phyloP scores from a whole-genome alignment of 2,329 filamentous ascomycete species.

The Penicillium oxalicum region DNA sequence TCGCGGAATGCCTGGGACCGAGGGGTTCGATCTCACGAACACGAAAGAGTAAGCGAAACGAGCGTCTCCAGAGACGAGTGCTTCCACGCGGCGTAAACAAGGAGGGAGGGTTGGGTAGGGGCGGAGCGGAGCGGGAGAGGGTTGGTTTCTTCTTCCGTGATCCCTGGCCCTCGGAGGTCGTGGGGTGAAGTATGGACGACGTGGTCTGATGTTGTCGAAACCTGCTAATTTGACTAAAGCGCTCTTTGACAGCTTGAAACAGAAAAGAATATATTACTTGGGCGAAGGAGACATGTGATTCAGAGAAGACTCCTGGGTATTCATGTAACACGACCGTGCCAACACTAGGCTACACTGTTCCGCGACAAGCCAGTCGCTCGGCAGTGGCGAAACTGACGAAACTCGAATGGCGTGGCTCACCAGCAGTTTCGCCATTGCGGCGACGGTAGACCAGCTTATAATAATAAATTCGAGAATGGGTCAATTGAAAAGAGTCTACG shows the following conservation, averaged over 20 bases:
- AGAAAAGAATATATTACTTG: no score
- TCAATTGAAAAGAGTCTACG: no score
- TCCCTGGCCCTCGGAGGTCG: neutral
- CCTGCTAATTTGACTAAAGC: no score
- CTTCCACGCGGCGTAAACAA: conserved; percentile 14
- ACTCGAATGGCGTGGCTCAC: no score
- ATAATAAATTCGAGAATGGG: no score
- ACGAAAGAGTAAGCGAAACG: conserved; percentile 4
- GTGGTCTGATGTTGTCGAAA: neutral
- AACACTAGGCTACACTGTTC: conserved; percentile 25
- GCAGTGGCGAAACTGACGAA: conserved; percentile 8
- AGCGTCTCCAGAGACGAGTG: neutral
- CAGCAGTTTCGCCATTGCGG: neutral
- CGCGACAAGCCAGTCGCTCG: conserved; percentile 7
- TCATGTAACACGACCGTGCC: neutral
- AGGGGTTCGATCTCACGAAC: neutral
- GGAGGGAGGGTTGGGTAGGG: conserved; percentile 1
- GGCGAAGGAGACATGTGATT: no score
- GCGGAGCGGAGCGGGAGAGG: conserved; percentile 3
- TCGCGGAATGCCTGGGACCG: conserved; percentile 14
- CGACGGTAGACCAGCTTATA: neutral
- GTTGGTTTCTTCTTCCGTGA: neutral
- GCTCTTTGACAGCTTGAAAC: no score
- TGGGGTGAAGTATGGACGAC: conserved; percentile 7
- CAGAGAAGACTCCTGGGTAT: no score